Evolutionary conservation across 352 stramenopile species (phyloP).

Genomic region (Lagenidium sp.): DNA sequence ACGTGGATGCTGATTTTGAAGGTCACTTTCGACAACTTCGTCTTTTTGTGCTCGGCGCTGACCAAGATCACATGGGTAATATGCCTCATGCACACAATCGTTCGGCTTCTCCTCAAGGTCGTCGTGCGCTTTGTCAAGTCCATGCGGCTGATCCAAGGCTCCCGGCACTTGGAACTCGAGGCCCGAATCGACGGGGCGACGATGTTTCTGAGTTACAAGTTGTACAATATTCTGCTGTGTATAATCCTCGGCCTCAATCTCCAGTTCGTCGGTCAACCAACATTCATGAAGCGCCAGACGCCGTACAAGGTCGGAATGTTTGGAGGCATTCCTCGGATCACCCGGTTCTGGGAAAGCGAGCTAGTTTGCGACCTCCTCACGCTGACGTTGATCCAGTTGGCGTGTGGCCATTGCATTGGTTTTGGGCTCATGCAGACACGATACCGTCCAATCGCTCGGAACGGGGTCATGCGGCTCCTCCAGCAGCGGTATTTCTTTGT

Average conservation of each 20-base stretch:
- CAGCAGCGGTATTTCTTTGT: constrained; percentile 17
- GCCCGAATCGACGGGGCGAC: constrained; percentile 17
- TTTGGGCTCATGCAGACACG: constrained; percentile 6
- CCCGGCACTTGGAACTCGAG: background rate
- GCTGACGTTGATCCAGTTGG: constrained; percentile 6
- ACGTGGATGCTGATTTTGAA: constrained; percentile 12
- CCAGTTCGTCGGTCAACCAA: constrained; percentile 7
- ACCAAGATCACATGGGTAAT: constrained; percentile 13
- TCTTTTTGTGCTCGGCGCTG: constrained; percentile 12
- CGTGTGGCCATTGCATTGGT: constrained; percentile 1
- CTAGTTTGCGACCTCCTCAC: constrained; percentile 15
- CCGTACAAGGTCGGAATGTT: constrained; percentile 10
- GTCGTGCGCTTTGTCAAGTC: background rate
- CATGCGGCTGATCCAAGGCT: background rate
- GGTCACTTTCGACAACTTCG: constrained; percentile 10
- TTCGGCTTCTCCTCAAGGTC: constrained; percentile 2
- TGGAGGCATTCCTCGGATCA: constrained; percentile 11
- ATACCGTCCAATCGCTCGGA: constrained; percentile 11
- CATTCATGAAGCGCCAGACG: constrained; percentile 9
- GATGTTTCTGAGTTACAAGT: constrained; percentile 20
- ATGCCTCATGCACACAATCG: constrained; percentile 9
- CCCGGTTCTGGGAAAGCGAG: constrained; percentile 22
- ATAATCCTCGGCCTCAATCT: constrained; percentile 13
- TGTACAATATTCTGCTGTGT: constrained; percentile 19
- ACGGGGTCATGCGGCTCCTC: constrained; percentile 11